Base-by-base conservation (phyloP, 805 yeast genomes). In the Hanseniaspora opuntiae region DNA sequence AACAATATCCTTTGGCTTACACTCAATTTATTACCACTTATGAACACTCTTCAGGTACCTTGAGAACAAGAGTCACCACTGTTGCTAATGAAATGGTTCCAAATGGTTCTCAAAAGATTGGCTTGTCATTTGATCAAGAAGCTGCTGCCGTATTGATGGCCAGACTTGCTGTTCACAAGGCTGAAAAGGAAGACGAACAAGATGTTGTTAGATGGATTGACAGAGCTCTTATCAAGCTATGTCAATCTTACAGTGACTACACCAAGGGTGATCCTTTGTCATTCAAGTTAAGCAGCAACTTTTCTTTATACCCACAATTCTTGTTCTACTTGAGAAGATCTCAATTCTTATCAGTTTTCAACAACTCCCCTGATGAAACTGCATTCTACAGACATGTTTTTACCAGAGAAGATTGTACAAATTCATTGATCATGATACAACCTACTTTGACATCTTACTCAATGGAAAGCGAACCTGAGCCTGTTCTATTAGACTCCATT, bases 291-390 rank as follows among this genome's bases (percentile, higher is more conserved):
- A 79, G 89, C 1, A 88, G 83, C 56, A 84, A 83, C 64, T 89
- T 87, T 68, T 79, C 87, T 44, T 73, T 90, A 65, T 84, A 86
- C 64, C 99, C 99, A 28, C 98, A 93, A 69, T 94, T 93, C 64
- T 83, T 93, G 69, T 93, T 84, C 71, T 94, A 93, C 66, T 74
- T 93, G 70, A 84, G 98, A 71, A 82, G 98, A 67, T 87, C 97
- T 1, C 97, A 90, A 69, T 89, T 93, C 68, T 73, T 93, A 66
- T 95, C 87, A 67, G 95, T 90, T 45, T 93, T 93, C 75, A 93
- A 93, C 71, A 89, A 89, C 69, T 93, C 98, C 6, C 98, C 98
- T 1, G 99, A 93, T 72, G 99, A 93, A 72, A 88, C 97, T 44
- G 96, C 96, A 38, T 93, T 89, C 69, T 87, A 90, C 70, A 81